Evolutionary conservation across 2,329 filamentous ascomycete genomes (phyloP).

Genomic region (Pseudocercospora crystallina): DNA sequence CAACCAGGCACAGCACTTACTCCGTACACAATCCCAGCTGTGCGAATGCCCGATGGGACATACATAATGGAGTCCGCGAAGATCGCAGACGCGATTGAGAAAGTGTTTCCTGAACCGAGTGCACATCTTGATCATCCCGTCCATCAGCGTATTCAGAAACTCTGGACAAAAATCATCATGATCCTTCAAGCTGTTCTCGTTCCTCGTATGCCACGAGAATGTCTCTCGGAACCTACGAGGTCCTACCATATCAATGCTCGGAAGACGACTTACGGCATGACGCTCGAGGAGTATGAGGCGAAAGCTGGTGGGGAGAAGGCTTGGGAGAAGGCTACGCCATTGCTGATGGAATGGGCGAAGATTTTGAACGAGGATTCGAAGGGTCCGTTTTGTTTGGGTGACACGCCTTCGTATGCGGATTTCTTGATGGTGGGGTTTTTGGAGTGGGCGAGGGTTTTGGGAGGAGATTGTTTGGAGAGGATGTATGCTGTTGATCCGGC

Average conservation of each 20-base stretch:
- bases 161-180: conserved; percentile 9
- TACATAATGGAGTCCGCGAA: conserved; percentile 10
- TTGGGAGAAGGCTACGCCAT: conserved; percentile 17
- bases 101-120: conserved; percentile 4
- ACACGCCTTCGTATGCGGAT: conserved; percentile 21
- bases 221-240: too few relatives aligned
- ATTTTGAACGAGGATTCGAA: conserved; percentile 16
- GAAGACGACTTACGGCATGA: conserved; percentile 17
- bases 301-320: conserved; percentile 17
- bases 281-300: conserved; percentile 20
- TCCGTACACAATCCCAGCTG: conserved; percentile 2
- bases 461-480: conserved; percentile 5
- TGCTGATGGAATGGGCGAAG: conserved; percentile 11
- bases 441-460: conserved; percentile 17
- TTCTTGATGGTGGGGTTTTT: conserved; percentile 17
- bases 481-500: conserved; percentile 13
- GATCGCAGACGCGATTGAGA: conserved; percentile 5
- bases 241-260: not conserved
- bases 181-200: conserved; percentile 24
- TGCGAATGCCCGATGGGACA: conserved; percentile 7
- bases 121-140: conserved; percentile 12
- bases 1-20: not conserved
- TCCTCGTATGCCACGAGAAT: conserved; percentile 14
- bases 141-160: conserved; percentile 4
- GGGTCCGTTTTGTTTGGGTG: conserved; percentile 23